Evolutionary conservation across 2,329 filamentous ascomycete species (phyloP).

Genomic region (Calonectria hongkongensis): DNA sequence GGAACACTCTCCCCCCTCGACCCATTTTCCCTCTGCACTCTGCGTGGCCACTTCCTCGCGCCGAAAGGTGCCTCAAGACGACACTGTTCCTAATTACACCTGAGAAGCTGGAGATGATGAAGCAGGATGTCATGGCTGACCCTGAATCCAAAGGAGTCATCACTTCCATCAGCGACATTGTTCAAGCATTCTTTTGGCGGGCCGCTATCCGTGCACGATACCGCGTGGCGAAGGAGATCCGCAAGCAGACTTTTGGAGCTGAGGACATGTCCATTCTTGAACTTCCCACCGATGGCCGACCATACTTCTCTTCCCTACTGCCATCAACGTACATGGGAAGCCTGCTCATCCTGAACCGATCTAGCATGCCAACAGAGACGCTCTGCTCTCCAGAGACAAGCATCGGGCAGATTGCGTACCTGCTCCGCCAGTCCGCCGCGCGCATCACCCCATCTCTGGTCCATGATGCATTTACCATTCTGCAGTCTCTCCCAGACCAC

Average conservation of each 20-base stretch:
- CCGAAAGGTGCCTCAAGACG: constrained; percentile 52
- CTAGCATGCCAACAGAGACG: constrained; percentile 48
- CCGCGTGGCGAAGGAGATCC: constrained; percentile 54
- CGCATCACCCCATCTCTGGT: constrained; percentile 53
- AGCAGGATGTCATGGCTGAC: constrained; percentile 55
- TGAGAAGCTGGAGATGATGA: constrained; percentile 56
- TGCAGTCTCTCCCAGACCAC: constrained; percentile 54
- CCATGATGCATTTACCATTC: constrained; percentile 55
- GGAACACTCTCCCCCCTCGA: constrained; percentile 43
- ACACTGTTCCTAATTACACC: constrained; percentile 58
- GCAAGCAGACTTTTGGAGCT: constrained; percentile 41
- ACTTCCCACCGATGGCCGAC: constrained; percentile 57
- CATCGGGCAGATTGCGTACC: constrained; percentile 50
- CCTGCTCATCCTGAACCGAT: constrained; percentile 53
- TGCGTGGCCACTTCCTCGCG: constrained; percentile 55
- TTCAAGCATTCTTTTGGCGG: constrained; percentile 64
- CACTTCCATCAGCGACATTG: constrained; percentile 60
- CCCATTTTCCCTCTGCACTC: constrained; percentile 53
- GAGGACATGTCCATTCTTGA: constrained; percentile 59
- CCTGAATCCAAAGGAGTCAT: constrained; percentile 50
- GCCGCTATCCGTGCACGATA: constrained; percentile 59
- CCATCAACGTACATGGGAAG: constrained; percentile 55
- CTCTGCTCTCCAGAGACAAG: constrained; percentile 56
- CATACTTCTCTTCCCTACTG: constrained; percentile 55
- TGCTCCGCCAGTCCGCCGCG: constrained; percentile 52